Evolutionary conservation across 169 alveolate genomes (phyloP), one percentile per base, ranked within the genome.

Genomic region (Cyclospora cayetanensis): DNA sequence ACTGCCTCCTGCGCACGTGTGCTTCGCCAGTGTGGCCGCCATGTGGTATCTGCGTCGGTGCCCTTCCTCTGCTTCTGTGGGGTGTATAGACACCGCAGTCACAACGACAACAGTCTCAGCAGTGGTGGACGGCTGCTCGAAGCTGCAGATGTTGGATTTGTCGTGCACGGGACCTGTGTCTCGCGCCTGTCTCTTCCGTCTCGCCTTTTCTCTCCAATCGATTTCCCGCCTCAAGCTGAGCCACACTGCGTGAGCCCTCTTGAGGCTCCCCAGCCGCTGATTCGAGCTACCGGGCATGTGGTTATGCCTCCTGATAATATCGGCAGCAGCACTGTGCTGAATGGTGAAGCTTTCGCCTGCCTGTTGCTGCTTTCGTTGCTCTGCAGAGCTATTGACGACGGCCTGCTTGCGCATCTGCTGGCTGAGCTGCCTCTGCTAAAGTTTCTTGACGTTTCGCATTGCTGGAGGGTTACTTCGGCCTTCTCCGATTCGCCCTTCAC

Each of bases 381-480:
- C 77, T 37, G 77, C 90, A 88, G 93, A 35, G 89, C 88, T 7
- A 53, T 88, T 2, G 93, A 88, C 37, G 93, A 88, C 42, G 74
- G 25, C 22, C 20, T 55, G 39, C n/a, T 88, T 37, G 88, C 79
- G 52, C 79, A 70, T 63, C 65, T 80, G 88, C 43, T 88, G 93
- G 66, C 80, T 1, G 85, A 72, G 68, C 82, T 88, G 37, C 85
- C 85, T 46, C 52, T 31, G 43, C 93, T 88, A 29, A 63, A 66
- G 27, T 80, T 88, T 18, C 88, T 88, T 29, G 93, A 88, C 80
- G 93, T 88, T 29, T 88, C 93, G 34, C 93, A 88, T 65, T 88
- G 93, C 52, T 88, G 93, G 93, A 80, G 93, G 35, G 93, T 88
- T 53, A 88, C 76, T 42, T 52, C 93, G 41, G 93, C 86, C 63